Evolutionary conservation across 176 grass and related monocot genomes (phyloP).

Genomic region (Poa pratensis): DNA sequence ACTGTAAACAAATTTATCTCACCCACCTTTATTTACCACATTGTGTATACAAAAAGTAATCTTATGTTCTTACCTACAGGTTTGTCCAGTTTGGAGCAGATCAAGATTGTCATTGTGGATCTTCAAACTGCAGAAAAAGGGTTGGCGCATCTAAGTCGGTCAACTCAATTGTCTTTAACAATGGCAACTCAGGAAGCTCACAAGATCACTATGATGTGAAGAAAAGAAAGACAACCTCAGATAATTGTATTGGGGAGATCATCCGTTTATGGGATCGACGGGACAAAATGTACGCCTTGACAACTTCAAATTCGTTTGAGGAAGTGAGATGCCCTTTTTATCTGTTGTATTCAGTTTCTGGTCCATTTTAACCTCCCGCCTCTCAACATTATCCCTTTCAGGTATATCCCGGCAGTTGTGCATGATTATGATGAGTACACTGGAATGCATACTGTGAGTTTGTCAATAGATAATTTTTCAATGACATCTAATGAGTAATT

Average conservation of each 20-base stretch:
- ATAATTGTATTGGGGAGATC: conserved; percentile 68
- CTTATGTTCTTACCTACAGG: conserved; percentile 49
- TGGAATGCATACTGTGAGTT: conserved; percentile 67
- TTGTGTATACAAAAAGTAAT: conserved; percentile 42
- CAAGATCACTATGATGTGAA: conserved; percentile 35
- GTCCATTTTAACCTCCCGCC: neutral
- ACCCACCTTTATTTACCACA: conserved; percentile 21
- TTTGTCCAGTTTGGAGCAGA: conserved; percentile 95
- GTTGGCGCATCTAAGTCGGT: conserved; percentile 51
- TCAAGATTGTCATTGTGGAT: conserved; percentile 96
- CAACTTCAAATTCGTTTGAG: conserved; percentile 13
- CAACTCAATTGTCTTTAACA: conserved; percentile 37
- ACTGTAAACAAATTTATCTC: neutral
- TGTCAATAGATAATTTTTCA: conserved; percentile 35
- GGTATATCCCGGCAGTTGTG: conserved; percentile 66
- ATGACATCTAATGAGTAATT: conserved; percentile 45
- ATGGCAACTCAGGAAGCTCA: conserved; percentile 54
- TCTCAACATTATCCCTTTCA: conserved; percentile 42
- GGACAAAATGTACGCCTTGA: conserved; percentile 50
- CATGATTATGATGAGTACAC: conserved; percentile 58
- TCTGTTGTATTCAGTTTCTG: conserved; percentile 2
- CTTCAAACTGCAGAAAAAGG: conserved; percentile 79
- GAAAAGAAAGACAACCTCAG: conserved; percentile 57
- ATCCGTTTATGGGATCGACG: conserved; percentile 65
- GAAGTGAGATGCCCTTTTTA: neutral